Evolutionary conservation across 805 yeast genomes (phyloP).

Genomic region (Blastobotrys peoriensis): DNA sequence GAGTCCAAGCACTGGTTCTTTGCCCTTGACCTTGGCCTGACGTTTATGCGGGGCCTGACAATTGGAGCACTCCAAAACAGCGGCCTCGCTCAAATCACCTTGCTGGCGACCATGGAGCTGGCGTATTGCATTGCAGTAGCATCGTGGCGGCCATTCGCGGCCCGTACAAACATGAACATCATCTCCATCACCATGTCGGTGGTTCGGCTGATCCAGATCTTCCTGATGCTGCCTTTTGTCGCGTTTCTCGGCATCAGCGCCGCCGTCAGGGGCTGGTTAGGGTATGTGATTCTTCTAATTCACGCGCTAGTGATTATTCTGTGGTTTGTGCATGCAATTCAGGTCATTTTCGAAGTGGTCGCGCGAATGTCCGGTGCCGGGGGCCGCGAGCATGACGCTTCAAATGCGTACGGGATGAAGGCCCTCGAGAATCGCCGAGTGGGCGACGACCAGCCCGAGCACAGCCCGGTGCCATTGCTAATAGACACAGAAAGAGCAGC

Average conservation of each 20-base stretch:
- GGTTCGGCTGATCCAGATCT: constrained; percentile 19
- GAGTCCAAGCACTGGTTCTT: constrained; percentile 19
- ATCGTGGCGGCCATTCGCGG: constrained; percentile 24
- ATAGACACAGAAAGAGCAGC: constrained; percentile 1
- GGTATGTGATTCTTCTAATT: constrained; percentile 27
- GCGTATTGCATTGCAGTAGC: constrained; percentile 17
- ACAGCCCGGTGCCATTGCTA: not conserved
- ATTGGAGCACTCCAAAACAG: constrained; percentile 30
- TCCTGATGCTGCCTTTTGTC: constrained; percentile 26
- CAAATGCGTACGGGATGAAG: constrained; percentile 6
- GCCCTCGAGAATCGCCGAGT: not conserved
- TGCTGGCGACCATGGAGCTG: constrained; percentile 27
- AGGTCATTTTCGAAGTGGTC: constrained; percentile 25
- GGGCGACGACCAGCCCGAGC: not conserved
- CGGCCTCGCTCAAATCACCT: constrained; percentile 31
- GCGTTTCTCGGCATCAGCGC: constrained; percentile 17
- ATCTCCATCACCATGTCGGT: constrained; percentile 13
- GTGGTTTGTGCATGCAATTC: constrained; percentile 24
- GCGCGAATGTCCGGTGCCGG: constrained; percentile 17
- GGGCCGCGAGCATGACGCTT: not conserved
- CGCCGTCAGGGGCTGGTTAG: constrained; percentile 27
- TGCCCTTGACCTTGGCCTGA: constrained; percentile 16
- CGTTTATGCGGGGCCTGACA: constrained; percentile 27
- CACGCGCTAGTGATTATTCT: constrained; percentile 26
- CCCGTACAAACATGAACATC: constrained; percentile 25